phyloP scores from a whole-genome alignment of 768 basidiomycete genomes.

The Pleurotus cornucopiae region DNA sequence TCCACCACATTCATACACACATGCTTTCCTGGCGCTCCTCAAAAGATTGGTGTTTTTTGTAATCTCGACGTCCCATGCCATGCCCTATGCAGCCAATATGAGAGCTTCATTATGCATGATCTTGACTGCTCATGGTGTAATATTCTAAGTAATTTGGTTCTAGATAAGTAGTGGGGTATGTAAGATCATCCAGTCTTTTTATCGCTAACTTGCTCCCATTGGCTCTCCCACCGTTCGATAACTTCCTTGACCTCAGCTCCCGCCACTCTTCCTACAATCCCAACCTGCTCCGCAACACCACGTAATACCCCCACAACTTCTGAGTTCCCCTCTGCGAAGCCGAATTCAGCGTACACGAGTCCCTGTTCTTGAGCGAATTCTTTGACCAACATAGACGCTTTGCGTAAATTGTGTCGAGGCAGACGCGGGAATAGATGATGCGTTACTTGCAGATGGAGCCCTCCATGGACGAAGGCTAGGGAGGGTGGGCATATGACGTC shows the following conservation, averaged over 20 bases:
- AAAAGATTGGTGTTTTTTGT: slow-evolving; percentile 31
- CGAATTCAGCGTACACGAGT: slow-evolving; percentile 86
- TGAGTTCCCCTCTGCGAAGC: slow-evolving; percentile 77
- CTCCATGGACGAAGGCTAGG: slow-evolving; percentile 90
- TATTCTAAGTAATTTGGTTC: no score
- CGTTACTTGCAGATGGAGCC: slow-evolving; percentile 95
- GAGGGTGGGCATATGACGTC: slow-evolving; percentile 87
- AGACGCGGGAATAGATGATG: slow-evolving; percentile 96
- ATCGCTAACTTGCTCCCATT: slow-evolving; percentile 13
- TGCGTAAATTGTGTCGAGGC: slow-evolving; percentile 86
- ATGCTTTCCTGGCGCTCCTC: slow-evolving; percentile 22
- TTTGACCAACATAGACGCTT: slow-evolving; percentile 82
- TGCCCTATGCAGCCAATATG: slow-evolving; percentile 32
- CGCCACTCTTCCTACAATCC: slow-evolving; percentile 79
- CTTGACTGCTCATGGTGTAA: background rate
- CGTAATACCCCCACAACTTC: slow-evolving; percentile 80
- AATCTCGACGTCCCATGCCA: slow-evolving; percentile 26
- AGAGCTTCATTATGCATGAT: background rate
- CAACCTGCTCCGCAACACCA: slow-evolving; percentile 85
- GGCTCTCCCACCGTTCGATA: slow-evolving; percentile 38
- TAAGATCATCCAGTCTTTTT: background rate
- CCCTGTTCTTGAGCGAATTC: slow-evolving; percentile 83
- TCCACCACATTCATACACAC: slow-evolving; percentile 11
- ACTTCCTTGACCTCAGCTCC: slow-evolving; percentile 66
- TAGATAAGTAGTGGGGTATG: background rate